A percentile compares a stretch with the other conserved stretches of the same genome.
Evolutionary conservation across 225 moss, liverwort and hornwort species (phyloP).

Genomic region (Asterella californica): DNA sequence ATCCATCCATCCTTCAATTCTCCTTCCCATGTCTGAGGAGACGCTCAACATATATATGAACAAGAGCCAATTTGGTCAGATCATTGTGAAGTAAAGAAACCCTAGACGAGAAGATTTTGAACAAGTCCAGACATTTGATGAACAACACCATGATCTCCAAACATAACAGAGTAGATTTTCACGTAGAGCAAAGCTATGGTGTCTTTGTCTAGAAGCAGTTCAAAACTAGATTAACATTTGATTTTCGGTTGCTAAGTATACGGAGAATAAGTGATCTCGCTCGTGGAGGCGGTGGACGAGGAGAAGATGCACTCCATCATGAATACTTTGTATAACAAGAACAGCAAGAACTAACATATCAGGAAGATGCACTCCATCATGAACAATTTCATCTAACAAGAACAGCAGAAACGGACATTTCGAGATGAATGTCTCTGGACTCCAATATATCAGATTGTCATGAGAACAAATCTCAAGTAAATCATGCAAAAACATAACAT

Average conservation of each 20-base stretch:
- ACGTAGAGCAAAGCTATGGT: neutral
- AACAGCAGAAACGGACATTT: too few species aligned
- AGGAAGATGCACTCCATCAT: neutral
- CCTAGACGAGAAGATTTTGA: neutral
- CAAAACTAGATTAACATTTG: neutral
- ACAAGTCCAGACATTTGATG: neutral
- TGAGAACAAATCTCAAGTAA: neutral
- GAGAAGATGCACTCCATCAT: too few species aligned
- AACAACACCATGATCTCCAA: too few species aligned
- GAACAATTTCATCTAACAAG: too few species aligned
- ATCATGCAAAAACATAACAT: too few species aligned
- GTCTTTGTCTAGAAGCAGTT: neutral
- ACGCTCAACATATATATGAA: neutral
- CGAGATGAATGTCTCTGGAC: too few species aligned
- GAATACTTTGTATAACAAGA: too few species aligned
- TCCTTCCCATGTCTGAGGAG: constrained; percentile 63
- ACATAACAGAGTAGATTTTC: neutral
- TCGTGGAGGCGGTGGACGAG: too few species aligned
- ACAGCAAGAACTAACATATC: too few species aligned
- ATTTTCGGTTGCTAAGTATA: too few species aligned
- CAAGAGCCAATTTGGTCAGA: neutral
- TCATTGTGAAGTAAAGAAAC: neutral
- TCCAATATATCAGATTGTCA: too few species aligned
- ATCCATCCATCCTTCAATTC: constrained; percentile 68
- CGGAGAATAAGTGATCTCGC: too few species aligned